Evolutionary conservation across 768 basidiomycete species (phyloP).

Genomic region (Suillus americanus): DNA sequence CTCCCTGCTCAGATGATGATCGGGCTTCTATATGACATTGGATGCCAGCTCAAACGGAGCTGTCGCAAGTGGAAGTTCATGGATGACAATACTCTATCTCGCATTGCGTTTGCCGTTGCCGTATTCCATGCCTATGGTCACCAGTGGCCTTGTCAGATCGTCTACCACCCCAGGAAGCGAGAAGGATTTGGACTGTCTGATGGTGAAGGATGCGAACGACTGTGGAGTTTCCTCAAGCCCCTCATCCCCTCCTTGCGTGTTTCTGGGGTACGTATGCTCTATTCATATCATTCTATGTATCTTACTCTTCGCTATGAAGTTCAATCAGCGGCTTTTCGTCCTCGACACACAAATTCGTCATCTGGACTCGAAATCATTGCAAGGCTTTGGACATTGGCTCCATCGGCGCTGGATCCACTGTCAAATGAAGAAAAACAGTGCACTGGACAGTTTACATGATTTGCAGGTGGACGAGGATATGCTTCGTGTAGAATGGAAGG

Average conservation of each 20-base stretch:
- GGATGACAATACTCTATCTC: slow-evolving; percentile 10
- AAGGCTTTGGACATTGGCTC: not conserved
- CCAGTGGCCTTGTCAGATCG: slow-evolving; percentile 35
- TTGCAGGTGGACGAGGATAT: too few relatives aligned
- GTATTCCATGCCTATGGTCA: slow-evolving; percentile 38
- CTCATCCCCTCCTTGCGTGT: slow-evolving; percentile 21
- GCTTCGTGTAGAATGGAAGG: too few relatives aligned
- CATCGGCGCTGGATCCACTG: too few relatives aligned
- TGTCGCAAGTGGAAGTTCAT: slow-evolving; percentile 12
- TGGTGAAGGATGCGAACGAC: slow-evolving; percentile 28
- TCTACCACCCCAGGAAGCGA: slow-evolving; percentile 34
- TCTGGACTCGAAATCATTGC: slow-evolving; percentile 12
- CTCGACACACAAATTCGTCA: slow-evolving; percentile 27
- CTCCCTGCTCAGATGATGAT: slow-evolving; percentile 16
- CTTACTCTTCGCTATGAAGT: slow-evolving; percentile 21
- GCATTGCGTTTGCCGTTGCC: slow-evolving; percentile 28
- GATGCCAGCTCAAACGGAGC: slow-evolving; percentile 23
- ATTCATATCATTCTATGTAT: not conserved
- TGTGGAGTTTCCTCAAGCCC: slow-evolving; percentile 24
- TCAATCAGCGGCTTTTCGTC: slow-evolving; percentile 26
- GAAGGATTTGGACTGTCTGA: slow-evolving; percentile 25
- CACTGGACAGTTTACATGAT: too few relatives aligned
- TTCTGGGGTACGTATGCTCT: slow-evolving; percentile 17
- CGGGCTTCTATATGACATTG: slow-evolving; percentile 24
- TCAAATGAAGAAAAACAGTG: too few relatives aligned